These are phyloP conservation scores for Fonsecaea pugnacius DNA, from an alignment of 2,329 filamentous ascomycete species.

Conservation along the genomic window DNA sequence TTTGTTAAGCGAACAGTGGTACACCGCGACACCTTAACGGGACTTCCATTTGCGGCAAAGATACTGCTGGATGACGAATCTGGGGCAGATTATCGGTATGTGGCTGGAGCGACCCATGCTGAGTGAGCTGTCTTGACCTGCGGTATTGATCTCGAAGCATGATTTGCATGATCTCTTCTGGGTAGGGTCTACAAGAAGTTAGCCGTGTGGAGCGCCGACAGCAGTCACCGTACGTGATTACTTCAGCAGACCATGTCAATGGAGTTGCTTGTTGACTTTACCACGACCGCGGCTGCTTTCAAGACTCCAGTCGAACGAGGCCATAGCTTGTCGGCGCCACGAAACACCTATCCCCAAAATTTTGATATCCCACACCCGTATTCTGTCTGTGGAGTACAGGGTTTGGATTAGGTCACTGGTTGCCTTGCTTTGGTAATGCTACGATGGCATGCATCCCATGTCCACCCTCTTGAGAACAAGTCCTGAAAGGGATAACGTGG, in stretches of 20 bases:
- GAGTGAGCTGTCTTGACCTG: conserved; percentile 4
- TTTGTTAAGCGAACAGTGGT: not conserved
- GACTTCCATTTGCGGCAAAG: not conserved
- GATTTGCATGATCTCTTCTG: conserved; percentile 18
- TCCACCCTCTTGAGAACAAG: not conserved
- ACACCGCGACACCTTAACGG: not conserved
- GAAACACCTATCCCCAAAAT: not conserved
- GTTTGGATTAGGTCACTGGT: conserved; percentile 1
- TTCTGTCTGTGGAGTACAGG: not conserved
- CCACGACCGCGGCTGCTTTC: not conserved
- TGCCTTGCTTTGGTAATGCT: conserved; percentile 4
- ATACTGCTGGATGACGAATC: not conserved
- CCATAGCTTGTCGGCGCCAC: not conserved
- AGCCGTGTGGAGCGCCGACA: not conserved
- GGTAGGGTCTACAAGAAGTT: not conserved
- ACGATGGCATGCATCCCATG: not conserved
- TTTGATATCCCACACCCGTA: not conserved
- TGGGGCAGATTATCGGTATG: not conserved
- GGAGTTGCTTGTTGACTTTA: not conserved
- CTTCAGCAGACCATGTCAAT: not conserved
- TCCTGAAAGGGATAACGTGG: not conserved
- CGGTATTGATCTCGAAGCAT: conserved; percentile 3
- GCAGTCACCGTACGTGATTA: conserved; percentile 9
- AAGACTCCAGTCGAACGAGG: not conserved
- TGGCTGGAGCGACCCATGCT: conserved; percentile 9